Conservation (phyloP, 192 early-diverging fungal genomes). For the Phycomyces nitens region DNA sequence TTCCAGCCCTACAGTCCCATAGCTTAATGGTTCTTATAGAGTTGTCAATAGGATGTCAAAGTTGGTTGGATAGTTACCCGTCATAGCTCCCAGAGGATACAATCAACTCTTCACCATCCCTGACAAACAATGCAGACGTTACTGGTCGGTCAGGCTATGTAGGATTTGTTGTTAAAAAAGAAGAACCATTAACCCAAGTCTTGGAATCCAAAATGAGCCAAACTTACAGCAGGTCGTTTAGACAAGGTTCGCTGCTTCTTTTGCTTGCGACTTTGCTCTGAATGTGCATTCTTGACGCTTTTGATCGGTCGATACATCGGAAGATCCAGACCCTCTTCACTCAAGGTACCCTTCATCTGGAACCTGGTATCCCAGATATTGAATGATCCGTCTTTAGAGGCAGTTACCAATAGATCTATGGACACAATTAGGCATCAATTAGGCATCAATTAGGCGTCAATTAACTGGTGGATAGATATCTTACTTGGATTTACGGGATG, state of each 20-base stretch:
- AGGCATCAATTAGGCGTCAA: background rate
- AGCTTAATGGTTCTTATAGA: conserved; percentile 59
- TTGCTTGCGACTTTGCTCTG: background rate
- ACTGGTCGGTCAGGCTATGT: conserved; percentile 34
- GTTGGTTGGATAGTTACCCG: too few relatives aligned
- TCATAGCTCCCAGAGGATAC: conserved; percentile 62
- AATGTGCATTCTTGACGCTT: conserved; percentile 46
- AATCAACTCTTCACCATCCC: conserved; percentile 43
- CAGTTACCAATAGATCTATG: conserved; percentile 26
- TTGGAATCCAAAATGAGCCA: background rate
- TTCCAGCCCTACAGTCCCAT: conserved; percentile 73
- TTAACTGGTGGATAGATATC: conserved; percentile 24
- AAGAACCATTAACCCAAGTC: too few relatives aligned
- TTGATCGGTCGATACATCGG: conserved; percentile 38
- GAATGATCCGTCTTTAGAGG: conserved; percentile 17
- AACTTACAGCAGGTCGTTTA: background rate
- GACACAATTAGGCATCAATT: background rate
- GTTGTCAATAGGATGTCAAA: too few relatives aligned
- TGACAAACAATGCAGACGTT: conserved; percentile 51
- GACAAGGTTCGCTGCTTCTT: background rate
- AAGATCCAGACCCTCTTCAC: background rate
- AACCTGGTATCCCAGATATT: conserved; percentile 32
- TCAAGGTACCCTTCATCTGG: background rate
- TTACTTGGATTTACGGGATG: conserved; percentile 54
- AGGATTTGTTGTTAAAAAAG: too few relatives aligned